Evolutionary conservation across 306 rosid species (phyloP).

Genomic region (Urtica urens): DNA sequence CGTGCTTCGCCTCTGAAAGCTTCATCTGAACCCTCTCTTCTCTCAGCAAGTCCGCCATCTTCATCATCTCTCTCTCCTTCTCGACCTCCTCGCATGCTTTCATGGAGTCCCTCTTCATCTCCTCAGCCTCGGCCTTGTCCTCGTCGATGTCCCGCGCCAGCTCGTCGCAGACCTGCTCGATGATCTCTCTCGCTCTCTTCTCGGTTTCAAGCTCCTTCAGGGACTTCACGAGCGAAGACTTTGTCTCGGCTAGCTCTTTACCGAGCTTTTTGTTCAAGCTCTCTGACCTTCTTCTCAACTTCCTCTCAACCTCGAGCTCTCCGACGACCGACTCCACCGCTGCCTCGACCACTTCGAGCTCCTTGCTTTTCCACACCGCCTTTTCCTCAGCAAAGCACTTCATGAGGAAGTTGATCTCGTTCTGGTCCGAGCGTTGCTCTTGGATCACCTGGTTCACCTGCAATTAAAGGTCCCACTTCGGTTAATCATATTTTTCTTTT

Average conservation of each 20-base stretch:
- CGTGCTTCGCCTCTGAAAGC: slow-evolving; percentile 59
- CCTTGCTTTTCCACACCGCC: slow-evolving; percentile 86
- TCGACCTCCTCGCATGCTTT: slow-evolving; percentile 52
- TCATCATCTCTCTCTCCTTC: slow-evolving; percentile 75
- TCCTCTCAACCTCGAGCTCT: slow-evolving; percentile 84
- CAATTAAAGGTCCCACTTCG: no score
- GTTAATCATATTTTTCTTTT: no score
- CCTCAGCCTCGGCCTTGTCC: slow-evolving; percentile 56
- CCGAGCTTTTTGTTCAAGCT: slow-evolving; percentile 95
- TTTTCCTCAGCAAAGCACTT: slow-evolving; percentile 91
- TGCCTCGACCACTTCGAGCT: slow-evolving; percentile 74
- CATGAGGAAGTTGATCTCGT: slow-evolving; percentile 68
- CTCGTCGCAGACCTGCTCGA: slow-evolving; percentile 75
- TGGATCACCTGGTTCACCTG: slow-evolving; percentile 90
- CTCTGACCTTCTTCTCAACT: slow-evolving; percentile 70
- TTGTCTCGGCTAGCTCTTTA: slow-evolving; percentile 81
- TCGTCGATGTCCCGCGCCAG: slow-evolving; percentile 59
- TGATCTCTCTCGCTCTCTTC: slow-evolving; percentile 86
- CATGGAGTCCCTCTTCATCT: slow-evolving; percentile 39
- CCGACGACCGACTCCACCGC: slow-evolving; percentile 92
- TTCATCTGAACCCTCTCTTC: slow-evolving; percentile 79
- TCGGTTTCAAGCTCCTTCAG: slow-evolving; percentile 85
- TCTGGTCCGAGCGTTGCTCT: slow-evolving; percentile 72
- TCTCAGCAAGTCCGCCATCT: slow-evolving; percentile 40
- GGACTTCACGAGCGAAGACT: slow-evolving; percentile 63